Conservation (phyloP, 352 stramenopile genomes). For the Phytophthora niederhauseri region DNA sequence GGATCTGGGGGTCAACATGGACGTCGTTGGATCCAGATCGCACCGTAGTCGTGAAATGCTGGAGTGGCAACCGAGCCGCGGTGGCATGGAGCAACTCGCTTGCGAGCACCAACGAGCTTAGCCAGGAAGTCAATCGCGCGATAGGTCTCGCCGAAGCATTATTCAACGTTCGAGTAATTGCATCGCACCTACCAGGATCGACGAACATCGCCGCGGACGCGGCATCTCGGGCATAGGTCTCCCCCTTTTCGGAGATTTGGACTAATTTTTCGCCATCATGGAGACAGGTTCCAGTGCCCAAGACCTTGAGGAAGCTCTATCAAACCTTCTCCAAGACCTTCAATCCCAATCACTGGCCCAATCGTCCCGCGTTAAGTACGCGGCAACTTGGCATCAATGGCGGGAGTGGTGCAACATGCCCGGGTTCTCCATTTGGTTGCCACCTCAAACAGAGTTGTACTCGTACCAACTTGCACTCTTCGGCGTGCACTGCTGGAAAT, state of each 20-base stretch:
- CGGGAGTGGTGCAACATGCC: neutral
- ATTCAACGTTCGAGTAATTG: neutral
- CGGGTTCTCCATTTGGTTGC: conserved; percentile 5
- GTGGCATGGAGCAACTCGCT: conserved; percentile 4
- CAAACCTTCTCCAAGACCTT: neutral
- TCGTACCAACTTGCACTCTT: neutral
- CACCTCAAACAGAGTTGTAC: neutral
- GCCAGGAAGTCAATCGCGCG: neutral
- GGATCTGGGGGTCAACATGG: neutral
- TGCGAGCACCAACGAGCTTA: neutral
- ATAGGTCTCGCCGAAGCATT: neutral
- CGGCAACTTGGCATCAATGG: neutral
- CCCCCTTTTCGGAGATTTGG: neutral
- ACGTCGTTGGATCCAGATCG: neutral
- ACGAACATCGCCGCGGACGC: neutral
- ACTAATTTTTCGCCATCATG: neutral
- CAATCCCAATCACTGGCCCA: neutral
- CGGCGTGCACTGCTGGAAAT: neutral
- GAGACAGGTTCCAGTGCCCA: neutral
- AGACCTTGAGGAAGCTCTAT: conserved; percentile 1
- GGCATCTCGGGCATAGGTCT: neutral
- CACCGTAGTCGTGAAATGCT: neutral
- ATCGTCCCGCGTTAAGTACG: neutral
- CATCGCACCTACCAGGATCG: neutral
- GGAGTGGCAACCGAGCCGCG: neutral